Base-by-base conservation (phyloP, 192 early-diverging fungal species). In the Coemansia sp. region DNA sequence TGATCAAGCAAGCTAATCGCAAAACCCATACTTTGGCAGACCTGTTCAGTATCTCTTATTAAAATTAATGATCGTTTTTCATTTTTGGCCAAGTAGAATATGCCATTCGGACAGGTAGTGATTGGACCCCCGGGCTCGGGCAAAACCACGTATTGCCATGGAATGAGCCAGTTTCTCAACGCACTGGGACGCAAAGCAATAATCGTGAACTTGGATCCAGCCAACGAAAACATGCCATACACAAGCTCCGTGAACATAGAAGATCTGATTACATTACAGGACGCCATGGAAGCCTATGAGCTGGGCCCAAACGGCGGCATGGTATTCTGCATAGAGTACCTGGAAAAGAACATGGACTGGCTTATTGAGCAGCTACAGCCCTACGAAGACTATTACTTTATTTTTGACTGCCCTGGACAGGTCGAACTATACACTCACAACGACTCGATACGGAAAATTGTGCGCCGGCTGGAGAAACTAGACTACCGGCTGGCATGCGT, bases 371-470 rank as follows among this genome's bases (percentile, higher is more conserved):
- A 89, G 65, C 73, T 97, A 32, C 53, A 61, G 45, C 57, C 63
- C 20, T 61, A 47, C 15, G 56, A 53, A 14, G 58, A 65, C 53
- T 85, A 90, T 52, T 96, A 97, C 71, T 82, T 96, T 47, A 85
- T 99, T 30, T 90, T 99, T 66, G 96, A 99, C 73, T 95, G 91
- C 50, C 96, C 96, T 6, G 93, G 95, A 3, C 93, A 99, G 64
- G 95, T 99, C 17, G 96, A 99, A 60, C 83, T 99, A 14, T 99
- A 95, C 71, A 97, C 96, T 15, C 95, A 98, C 67, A 90, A 95
- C 73, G 69, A 82, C 45, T 77, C 90, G 20, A 82, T 98, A 53
- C 86, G 88, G 52, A 83, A 86, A 39, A 84, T 95, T 16, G 60
- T 94, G 5, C 81, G 83, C 23, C 62, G 57, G 41, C 73, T 98